These are phyloP conservation scores for Candolleomyces aberdarensis DNA, from an alignment of 768 basidiomycete genomes.

Conservation along the genomic window DNA sequence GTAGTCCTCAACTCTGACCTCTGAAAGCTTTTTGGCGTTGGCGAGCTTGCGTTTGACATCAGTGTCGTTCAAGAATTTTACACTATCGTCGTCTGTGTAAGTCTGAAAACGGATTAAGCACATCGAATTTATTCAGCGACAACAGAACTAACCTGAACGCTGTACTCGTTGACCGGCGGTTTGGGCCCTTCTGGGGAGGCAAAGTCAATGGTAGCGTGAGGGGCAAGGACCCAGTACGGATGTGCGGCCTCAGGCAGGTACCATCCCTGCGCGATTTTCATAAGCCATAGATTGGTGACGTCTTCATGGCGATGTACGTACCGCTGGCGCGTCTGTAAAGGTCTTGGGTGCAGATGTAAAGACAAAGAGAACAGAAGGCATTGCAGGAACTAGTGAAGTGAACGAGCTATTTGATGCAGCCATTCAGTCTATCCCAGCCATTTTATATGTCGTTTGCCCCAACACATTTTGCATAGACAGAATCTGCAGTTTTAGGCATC, in stretches of 20 bases:
- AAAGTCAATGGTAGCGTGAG: slow-evolving; percentile 53
- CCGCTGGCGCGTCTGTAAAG: not conserved
- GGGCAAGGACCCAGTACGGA: slow-evolving; percentile 57
- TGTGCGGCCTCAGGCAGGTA: slow-evolving; percentile 77
- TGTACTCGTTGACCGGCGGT: slow-evolving; percentile 62
- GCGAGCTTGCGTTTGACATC: slow-evolving; percentile 50
- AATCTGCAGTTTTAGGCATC: too few species aligned
- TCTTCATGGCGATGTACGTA: not conserved
- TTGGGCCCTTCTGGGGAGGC: slow-evolving; percentile 63
- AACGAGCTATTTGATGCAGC: too few species aligned
- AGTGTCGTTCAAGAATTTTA: slow-evolving; percentile 58
- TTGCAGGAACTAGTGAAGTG: not conserved
- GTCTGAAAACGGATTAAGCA: slow-evolving; percentile 37
- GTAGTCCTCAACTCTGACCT: slow-evolving; percentile 59
- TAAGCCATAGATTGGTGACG: not conserved
- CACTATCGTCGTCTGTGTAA: slow-evolving; percentile 46
- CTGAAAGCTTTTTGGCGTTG: slow-evolving; percentile 55
- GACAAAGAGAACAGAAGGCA: not conserved
- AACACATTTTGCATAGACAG: too few species aligned
- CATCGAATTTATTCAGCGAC: not conserved
- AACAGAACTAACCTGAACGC: slow-evolving; percentile 40
- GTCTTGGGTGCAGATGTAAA: not conserved
- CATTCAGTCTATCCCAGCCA: too few species aligned
- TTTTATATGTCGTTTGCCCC: too few species aligned
- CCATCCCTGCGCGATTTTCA: slow-evolving; percentile 53